phyloP scores from a whole-genome alignment of 495 filamentous ascomycete species.

The Hypoxylon fuscum region DNA sequence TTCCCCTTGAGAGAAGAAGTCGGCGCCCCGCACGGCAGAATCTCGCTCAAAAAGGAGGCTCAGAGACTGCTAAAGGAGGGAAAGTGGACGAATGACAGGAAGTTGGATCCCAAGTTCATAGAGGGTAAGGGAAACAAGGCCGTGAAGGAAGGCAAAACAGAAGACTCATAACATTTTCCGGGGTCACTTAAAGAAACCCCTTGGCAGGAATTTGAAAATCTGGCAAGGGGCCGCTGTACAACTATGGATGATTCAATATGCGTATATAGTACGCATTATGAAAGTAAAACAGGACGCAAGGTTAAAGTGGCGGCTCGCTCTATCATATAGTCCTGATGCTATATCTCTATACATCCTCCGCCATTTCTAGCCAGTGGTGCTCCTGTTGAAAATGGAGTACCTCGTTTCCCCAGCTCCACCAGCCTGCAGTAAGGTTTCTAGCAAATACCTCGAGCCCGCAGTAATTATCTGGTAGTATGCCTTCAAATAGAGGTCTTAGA shows the following conservation, averaged over 20 bases:
- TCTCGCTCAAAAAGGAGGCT: constrained; percentile 62
- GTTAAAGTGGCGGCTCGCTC: constrained; percentile 4
- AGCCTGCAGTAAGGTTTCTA: constrained; percentile 82
- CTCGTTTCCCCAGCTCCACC: constrained; percentile 92
- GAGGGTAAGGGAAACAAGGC: constrained; percentile 42
- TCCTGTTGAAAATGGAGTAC: constrained; percentile 79
- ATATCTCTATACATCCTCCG: constrained; percentile 7
- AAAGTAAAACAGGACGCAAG: constrained; percentile 11
- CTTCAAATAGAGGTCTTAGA: constrained; percentile 56
- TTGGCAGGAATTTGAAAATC: not conserved
- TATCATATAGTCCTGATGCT: constrained; percentile 1
- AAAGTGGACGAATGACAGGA: constrained; percentile 47
- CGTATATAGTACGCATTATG: constrained; percentile 14
- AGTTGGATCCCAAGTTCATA: constrained; percentile 44
- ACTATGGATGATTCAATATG: constrained; percentile 25
- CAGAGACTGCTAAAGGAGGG: constrained; percentile 62
- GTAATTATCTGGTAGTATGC: constrained; percentile 60
- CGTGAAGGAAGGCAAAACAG: constrained; percentile 10
- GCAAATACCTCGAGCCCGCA: constrained; percentile 87
- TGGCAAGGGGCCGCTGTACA: constrained; percentile 24
- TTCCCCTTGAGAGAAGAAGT: constrained; percentile 43
- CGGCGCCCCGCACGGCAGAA: constrained; percentile 46
- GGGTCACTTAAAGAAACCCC: not conserved
- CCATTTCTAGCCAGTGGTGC: constrained; percentile 67
- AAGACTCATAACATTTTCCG: not conserved